phyloP scores from a whole-genome alignment of 129 eudicot species.

The Solidago caesia region DNA sequence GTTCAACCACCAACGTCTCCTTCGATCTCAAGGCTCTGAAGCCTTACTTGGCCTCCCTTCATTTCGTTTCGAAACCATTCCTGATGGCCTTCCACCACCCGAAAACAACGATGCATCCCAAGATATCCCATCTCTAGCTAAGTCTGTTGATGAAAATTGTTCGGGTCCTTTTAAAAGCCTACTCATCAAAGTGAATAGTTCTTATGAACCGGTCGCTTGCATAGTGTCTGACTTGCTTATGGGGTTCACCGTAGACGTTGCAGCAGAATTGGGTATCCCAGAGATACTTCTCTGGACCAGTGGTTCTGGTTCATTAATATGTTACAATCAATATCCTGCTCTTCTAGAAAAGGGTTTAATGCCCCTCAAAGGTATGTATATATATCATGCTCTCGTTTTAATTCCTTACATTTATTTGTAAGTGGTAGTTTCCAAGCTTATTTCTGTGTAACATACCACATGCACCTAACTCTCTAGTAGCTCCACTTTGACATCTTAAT shows the following conservation, averaged over 20 bases:
- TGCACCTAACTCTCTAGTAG: too few species aligned
- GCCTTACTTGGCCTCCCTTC: conserved; percentile 27
- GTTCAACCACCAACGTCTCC: conserved; percentile 44
- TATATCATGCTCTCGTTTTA: not conserved
- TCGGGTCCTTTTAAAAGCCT: conserved; percentile 31
- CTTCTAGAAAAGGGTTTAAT: conserved; percentile 32
- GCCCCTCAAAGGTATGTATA: conserved; percentile 38
- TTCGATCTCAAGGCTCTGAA: conserved; percentile 28
- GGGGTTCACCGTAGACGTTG: conserved; percentile 32
- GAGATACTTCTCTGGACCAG: conserved; percentile 34
- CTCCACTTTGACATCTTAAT: too few species aligned
- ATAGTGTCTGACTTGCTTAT: conserved; percentile 34
- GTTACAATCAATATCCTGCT: conserved; percentile 31
- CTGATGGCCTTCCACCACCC: conserved; percentile 43
- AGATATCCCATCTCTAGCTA: conserved; percentile 26
- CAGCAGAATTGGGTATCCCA: conserved; percentile 30
- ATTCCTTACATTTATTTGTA: too few species aligned
- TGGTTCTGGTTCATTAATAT: conserved; percentile 36
- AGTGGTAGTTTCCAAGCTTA: too few species aligned
- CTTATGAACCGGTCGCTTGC: conserved; percentile 30
- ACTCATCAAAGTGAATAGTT: conserved; percentile 22
- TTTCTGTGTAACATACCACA: too few species aligned
- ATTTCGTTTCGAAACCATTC: conserved; percentile 46
- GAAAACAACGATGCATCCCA: conserved; percentile 36
- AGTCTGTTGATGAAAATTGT: conserved; percentile 17